phyloP scores from a whole-genome alignment of 1,139 yeast genomes.

The Diutina ranongensis region DNA sequence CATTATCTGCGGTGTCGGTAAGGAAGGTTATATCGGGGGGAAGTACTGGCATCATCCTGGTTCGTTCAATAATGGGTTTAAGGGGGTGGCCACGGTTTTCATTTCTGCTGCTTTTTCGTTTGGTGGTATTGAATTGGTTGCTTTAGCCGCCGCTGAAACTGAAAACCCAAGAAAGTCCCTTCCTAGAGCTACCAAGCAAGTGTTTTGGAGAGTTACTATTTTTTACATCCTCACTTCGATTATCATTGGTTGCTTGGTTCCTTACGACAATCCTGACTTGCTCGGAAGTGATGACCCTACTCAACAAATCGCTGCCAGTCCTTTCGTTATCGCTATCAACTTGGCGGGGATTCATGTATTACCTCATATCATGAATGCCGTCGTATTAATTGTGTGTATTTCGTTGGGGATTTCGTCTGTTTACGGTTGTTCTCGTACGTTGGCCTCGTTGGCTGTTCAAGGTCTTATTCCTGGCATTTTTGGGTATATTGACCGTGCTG shows the following conservation, averaged over 20 bases:
- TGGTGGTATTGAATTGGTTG: constrained; percentile 58
- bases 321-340: constrained; percentile 6
- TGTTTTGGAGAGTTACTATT: constrained; percentile 46
- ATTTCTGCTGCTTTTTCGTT: constrained; percentile 79
- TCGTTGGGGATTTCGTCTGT: constrained; percentile 48
- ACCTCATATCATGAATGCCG: constrained; percentile 45
- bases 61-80: constrained; percentile 47
- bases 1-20: constrained; percentile 51
- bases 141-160: constrained; percentile 59
- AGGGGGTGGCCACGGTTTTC: constrained; percentile 76
- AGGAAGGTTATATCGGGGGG: constrained; percentile 33
- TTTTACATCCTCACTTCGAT: constrained; percentile 24
- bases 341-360: constrained; percentile 20
- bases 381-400: constrained; percentile 36
- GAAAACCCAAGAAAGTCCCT: constrained; percentile 46
- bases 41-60: constrained; percentile 32
- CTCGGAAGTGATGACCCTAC: constrained; percentile 12
- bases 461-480: constrained; percentile 32
- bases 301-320: constrained; percentile 6
- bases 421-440: constrained; percentile 43
- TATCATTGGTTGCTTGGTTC: constrained; percentile 37
- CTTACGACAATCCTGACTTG: constrained; percentile 23
- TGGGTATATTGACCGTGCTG: constrained; percentile 44
- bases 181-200: constrained; percentile 63
- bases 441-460: constrained; percentile 42